Base-by-base conservation (phyloP, 371 early-diverging fungal species). In the Rhizopus delemar region DNA sequence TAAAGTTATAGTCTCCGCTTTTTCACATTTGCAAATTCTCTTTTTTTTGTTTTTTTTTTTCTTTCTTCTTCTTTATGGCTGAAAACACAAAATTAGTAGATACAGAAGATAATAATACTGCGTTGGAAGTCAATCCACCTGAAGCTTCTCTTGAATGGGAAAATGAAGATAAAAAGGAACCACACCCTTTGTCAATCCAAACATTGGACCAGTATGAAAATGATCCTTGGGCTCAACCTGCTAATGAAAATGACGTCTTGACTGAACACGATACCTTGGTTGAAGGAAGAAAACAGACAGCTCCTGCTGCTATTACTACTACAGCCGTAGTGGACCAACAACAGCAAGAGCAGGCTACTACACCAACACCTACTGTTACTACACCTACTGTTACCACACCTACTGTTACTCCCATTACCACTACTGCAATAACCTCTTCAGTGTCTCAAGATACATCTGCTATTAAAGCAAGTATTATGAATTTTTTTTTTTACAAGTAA, bases 381-480 rank as follows among this genome's bases (percentile, higher is more conserved):
- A 38, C 39, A 9, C 29, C 22, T 29, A 8, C n/a, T 31, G 48
- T 46, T 4, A 12, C 7, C 7, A 29, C 29, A 46, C 16, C 48
- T 28, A 46, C 12, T 29, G 39, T 11, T 36, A 5, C 43, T 12
- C 36, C 41, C 13, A 43, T 2, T n/a, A 51, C 7, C 15, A 38
- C 2, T 32, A 53, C 9, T 29, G 9, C 46, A 28, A 3, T 6
- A 8, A 41, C 15, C 52, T 51, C n/a, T 28, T 0, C 49, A 49
- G 49, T 59, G 28, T 56, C 55, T 54, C 8, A 48, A 41, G 64
- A 63, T n/a, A 65, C 56, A 29, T 65, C 65, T 2, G 57, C 60
- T 56, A 32, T 43, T 8, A 66, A 66, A 35, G 66, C 56, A 53
- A 50, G 12, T 52, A 22, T 15, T 38, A 5, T 12, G 22, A 34